A percentile compares a stretch with the other conserved stretches of the same genome.
Evolutionary conservation across 1,139 yeast species (phyloP).

Genomic region (Meyerozyma carpophila): DNA sequence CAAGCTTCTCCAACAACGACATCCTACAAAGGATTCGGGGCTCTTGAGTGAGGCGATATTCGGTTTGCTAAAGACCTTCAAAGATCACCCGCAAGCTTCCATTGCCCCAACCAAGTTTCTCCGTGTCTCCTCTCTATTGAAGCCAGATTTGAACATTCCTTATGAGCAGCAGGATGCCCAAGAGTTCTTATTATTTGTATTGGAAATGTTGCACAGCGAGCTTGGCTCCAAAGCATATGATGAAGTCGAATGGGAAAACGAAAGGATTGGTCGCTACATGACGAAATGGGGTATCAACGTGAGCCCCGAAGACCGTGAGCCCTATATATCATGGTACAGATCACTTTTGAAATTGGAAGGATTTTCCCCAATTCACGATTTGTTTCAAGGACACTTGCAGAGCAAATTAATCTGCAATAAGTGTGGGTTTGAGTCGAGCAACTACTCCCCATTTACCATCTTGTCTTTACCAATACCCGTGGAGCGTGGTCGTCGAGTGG

Average conservation of each 20-base stretch:
- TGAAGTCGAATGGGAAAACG: constrained; percentile 10
- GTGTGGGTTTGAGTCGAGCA: constrained; percentile 56
- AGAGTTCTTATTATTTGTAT: constrained; percentile 60
- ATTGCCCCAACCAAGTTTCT: constrained; percentile 64
- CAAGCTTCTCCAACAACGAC: constrained; percentile 16
- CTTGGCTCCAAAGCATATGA: constrained; percentile 27
- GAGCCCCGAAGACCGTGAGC: constrained; percentile 32
- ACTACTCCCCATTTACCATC: constrained; percentile 57
- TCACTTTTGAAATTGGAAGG: constrained; percentile 51
- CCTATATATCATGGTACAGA: constrained; percentile 57
- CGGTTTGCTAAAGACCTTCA: constrained; percentile 38
- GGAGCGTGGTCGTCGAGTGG: constrained; percentile 22
- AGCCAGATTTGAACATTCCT: constrained; percentile 66
- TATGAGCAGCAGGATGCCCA: constrained; percentile 76
- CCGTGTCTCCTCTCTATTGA: constrained; percentile 45
- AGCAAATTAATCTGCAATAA: constrained; percentile 56
- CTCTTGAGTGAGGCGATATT: constrained; percentile 45
- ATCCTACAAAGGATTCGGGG: constrained; percentile 21
- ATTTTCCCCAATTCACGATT: constrained; percentile 57
- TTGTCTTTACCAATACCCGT: constrained; percentile 65
- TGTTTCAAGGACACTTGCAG: constrained; percentile 66
- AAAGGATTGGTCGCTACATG: constrained; percentile 22
- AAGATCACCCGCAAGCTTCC: constrained; percentile 52
- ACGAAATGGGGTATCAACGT: constrained; percentile 30
- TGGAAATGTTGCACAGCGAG: constrained; percentile 70